A percentile compares a stretch with the other conserved stretches of the same genome.
These are phyloP conservation scores for Xylaria sp. DNA, from an alignment of 2,329 filamentous ascomycete species.

Conservation along the genomic window DNA sequence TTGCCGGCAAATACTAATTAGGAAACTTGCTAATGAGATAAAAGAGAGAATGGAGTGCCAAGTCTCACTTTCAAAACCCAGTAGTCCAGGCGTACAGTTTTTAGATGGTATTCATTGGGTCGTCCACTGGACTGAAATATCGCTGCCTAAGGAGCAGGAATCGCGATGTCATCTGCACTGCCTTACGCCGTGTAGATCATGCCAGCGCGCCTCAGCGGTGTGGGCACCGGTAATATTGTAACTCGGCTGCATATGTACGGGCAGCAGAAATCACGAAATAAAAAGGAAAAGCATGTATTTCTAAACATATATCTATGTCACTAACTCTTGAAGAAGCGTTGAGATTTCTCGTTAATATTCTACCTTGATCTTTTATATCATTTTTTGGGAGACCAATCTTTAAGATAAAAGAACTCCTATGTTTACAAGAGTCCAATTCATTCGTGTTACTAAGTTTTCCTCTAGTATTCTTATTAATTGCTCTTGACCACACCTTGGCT, in stretches of 20 bases:
- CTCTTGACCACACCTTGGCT: not conserved
- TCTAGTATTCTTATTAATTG: not conserved
- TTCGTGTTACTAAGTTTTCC: not conserved
- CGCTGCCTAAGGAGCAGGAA: not conserved
- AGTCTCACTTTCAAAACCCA: not conserved
- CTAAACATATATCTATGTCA: not conserved
- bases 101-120: not conserved
- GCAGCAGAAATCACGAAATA: no score
- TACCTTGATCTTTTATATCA: not conserved
- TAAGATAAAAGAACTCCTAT: not conserved
- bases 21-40: not conserved
- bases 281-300: not conserved
- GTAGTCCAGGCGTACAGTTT: not conserved
- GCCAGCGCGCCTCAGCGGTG: not conserved
- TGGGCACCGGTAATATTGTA: not conserved
- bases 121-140: not conserved
- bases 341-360: not conserved
- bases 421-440: not conserved
- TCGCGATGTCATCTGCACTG: not conserved
- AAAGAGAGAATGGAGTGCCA: not conserved
- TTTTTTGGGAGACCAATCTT: not conserved
- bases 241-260: not conserved
- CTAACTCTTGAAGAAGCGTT: not conserved
- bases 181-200: not conserved
- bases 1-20: not conserved